Conservation (phyloP, 495 filamentous ascomycete genomes). For the Aspergillus funiculosus region DNA sequence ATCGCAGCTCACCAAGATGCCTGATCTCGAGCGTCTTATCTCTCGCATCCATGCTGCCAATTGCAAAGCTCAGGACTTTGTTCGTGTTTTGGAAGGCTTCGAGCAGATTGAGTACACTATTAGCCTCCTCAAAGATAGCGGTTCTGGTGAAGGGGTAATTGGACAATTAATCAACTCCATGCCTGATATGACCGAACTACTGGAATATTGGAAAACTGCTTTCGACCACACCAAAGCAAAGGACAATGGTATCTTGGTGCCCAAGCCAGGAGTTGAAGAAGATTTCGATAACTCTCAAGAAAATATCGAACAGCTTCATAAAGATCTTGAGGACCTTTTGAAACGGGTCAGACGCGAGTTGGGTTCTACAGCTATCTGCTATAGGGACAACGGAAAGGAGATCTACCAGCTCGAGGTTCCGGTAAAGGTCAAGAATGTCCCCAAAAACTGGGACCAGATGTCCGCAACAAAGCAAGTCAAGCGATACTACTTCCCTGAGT, state of each 20-base stretch:
- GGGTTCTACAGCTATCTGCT: conserved; percentile 64
- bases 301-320: conserved; percentile 62
- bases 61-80: conserved; percentile 85
- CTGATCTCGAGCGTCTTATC: conserved; percentile 89
- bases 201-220: conserved; percentile 84
- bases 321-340: conserved; percentile 64
- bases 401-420: conserved; percentile 95
- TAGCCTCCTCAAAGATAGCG: conserved; percentile 64
- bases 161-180: conserved; percentile 75
- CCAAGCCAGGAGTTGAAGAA: conserved; percentile 81
- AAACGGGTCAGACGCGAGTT: conserved; percentile 64
- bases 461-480: conserved; percentile 86
- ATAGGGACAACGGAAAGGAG: conserved; percentile 89
- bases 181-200: conserved; percentile 69
- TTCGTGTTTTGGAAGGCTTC: conserved; percentile 91
- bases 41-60: conserved; percentile 89
- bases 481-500: conserved; percentile 86
- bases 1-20: conserved; percentile 78
- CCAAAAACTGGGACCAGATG: conserved; percentile 91
- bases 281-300: conserved; percentile 89
- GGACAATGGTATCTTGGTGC: conserved; percentile 71
- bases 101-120: conserved; percentile 94
- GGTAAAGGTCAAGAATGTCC: conserved; percentile 72
- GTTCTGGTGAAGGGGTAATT: conserved; percentile 70
- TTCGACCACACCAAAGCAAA: conserved; percentile 82